Evolutionary conservation across 805 yeast genomes (phyloP).

Genomic region (Blastobotrys americana): DNA sequence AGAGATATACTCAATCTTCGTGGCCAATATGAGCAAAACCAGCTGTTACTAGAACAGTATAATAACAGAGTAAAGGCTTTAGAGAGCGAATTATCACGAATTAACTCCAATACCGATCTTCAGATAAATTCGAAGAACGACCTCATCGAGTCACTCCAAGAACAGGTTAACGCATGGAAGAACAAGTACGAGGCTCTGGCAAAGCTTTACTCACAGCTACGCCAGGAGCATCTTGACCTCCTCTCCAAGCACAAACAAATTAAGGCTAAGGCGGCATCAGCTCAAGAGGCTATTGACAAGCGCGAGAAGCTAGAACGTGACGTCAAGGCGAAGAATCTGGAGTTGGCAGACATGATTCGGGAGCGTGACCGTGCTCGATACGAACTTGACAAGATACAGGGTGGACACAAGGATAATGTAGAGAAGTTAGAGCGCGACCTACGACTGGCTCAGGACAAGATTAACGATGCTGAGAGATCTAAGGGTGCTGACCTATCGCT

Average conservation of each 20-base stretch:
- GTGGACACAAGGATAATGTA: constrained; percentile 55
- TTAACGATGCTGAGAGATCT: constrained; percentile 52
- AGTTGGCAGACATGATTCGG: constrained; percentile 78
- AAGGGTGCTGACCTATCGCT: constrained; percentile 58
- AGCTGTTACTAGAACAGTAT: constrained; percentile 74
- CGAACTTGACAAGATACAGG: constrained; percentile 65
- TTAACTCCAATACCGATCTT: constrained; percentile 58
- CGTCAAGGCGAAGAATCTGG: constrained; percentile 75
- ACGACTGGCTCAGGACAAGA: constrained; percentile 50
- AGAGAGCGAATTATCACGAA: constrained; percentile 60
- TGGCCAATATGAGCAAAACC: constrained; percentile 82
- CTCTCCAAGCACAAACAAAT: constrained; percentile 70
- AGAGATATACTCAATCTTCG: constrained; percentile 67
- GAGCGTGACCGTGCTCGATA: constrained; percentile 85
- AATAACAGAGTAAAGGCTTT: constrained; percentile 76
- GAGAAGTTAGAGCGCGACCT: constrained; percentile 60
- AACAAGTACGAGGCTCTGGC: constrained; percentile 85
- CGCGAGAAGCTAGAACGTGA: constrained; percentile 78
- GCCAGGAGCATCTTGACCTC: constrained; percentile 82
- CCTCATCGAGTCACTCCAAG: constrained; percentile 57
- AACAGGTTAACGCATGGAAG: constrained; percentile 72
- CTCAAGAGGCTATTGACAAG: constrained; percentile 82
- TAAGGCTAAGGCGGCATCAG: constrained; percentile 80
- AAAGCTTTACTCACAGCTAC: constrained; percentile 78
- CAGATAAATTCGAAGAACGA: constrained; percentile 75